Percentiles rank a stretch among this genome's conserved stretches.
These are phyloP conservation scores for Hemileccinum impolitum DNA, from an alignment of 768 basidiomycete species.

Conservation along the genomic window DNA sequence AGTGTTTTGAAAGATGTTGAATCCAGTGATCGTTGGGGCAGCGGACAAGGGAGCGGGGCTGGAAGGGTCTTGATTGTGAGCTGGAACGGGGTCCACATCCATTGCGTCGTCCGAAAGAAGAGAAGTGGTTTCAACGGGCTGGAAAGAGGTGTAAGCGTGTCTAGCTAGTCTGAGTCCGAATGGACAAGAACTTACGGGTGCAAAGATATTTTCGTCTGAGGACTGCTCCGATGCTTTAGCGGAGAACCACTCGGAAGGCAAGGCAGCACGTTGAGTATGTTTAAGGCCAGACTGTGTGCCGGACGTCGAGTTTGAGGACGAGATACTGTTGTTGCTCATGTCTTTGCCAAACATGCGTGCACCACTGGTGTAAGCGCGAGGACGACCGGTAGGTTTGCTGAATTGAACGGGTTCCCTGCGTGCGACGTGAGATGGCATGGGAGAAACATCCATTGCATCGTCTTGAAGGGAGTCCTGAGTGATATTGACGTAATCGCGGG, in stretches of 20 bases:
- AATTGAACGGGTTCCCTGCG: conserved; percentile 29
- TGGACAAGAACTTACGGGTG: conserved; percentile 22
- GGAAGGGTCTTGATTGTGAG: conserved; percentile 32
- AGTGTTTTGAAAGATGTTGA: conserved; percentile 61
- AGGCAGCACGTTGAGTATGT: conserved; percentile 55
- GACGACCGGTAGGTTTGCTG: conserved; percentile 39
- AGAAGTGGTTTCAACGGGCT: conserved; percentile 39
- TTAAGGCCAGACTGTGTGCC: conserved; percentile 44
- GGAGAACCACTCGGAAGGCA: conserved; percentile 61
- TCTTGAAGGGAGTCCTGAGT: conserved; percentile 47
- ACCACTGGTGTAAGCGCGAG: conserved; percentile 63
- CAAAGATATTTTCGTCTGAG: conserved; percentile 27
- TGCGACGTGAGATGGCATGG: conserved; percentile 42
- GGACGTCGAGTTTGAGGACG: conserved; percentile 24
- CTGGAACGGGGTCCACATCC: conserved; percentile 69
- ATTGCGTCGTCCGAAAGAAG: conserved; percentile 62
- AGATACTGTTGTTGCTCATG: conserved; percentile 53
- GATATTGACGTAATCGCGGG: conserved; percentile 44
- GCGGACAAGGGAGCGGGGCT: conserved; percentile 44
- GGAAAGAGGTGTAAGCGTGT: conserved; percentile 12
- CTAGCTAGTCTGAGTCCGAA: not conserved
- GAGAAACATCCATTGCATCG: conserved; percentile 82
- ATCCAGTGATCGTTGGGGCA: conserved; percentile 49
- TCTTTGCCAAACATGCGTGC: conserved; percentile 73
- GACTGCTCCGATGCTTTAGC: conserved; percentile 23